Evolutionary conservation across 73 alveolate genomes (phyloP).

Genomic region (Stentor coeruleus): DNA sequence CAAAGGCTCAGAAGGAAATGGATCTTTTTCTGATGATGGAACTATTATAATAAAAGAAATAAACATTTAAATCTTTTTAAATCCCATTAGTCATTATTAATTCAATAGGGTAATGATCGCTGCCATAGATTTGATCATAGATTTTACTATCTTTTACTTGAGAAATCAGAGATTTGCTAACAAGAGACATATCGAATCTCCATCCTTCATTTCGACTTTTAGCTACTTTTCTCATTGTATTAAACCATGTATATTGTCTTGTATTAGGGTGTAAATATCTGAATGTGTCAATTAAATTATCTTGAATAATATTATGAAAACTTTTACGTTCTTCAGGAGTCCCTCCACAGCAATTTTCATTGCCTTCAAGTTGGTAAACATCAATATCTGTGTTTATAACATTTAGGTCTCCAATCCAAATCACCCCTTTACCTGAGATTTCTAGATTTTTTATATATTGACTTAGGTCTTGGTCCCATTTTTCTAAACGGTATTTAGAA

Average conservation of each 20-base stretch:
- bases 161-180: constrained; percentile 39
- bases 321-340: constrained; percentile 77
- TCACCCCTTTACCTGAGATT: constrained; percentile 49
- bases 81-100: constrained; percentile 39
- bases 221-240: constrained; percentile 50
- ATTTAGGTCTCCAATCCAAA: constrained; percentile 83
- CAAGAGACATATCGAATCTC: constrained; percentile 89
- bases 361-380: constrained; percentile 75
- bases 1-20: no score
- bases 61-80: not conserved
- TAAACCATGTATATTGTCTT: constrained; percentile 78
- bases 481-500: constrained; percentile 75
- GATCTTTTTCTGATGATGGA: no score
- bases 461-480: constrained; percentile 88
- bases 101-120: constrained; percentile 82
- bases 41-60: no score
- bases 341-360: constrained; percentile 78
- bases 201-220: constrained; percentile 86
- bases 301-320: constrained; percentile 50
- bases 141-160: constrained; percentile 55
- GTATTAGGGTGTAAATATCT: constrained; percentile 79
- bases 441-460: constrained; percentile 54
- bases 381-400: constrained; percentile 93
- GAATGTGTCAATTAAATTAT: constrained; percentile 82
- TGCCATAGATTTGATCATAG: constrained; percentile 50